These are phyloP conservation scores for Durio zibethinus DNA, from an alignment of 345 rosid species.

Conservation along the genomic window DNA sequence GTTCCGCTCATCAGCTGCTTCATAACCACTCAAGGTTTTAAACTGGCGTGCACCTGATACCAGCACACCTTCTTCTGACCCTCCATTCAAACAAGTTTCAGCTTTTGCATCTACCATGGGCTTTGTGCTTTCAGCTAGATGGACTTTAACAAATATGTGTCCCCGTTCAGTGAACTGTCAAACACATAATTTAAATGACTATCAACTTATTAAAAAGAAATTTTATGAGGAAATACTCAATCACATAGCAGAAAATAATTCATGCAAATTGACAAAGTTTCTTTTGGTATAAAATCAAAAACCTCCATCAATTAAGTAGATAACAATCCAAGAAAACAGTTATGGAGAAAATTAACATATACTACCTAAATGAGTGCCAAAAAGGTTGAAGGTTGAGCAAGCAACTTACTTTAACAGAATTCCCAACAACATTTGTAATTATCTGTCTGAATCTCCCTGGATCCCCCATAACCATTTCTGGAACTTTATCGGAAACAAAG, in stretches of 20 bases:
- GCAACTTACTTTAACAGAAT: constrained; percentile 80
- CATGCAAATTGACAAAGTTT: neutral
- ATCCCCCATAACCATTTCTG: constrained; percentile 77
- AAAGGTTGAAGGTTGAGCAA: neutral
- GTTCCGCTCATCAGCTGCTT: constrained; percentile 82
- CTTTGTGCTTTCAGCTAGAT: constrained; percentile 56
- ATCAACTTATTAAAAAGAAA: neutral
- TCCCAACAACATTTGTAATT: constrained; percentile 87
- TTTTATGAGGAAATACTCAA: neutral
- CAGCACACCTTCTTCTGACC: constrained; percentile 38
- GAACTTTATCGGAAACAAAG: constrained; percentile 81
- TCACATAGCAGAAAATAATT: neutral
- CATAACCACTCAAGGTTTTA: constrained; percentile 78
- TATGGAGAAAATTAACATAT: neutral
- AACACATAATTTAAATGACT: constrained; percentile 12
- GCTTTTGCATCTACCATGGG: constrained; percentile 31
- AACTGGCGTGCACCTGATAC: constrained; percentile 33
- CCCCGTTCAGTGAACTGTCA: constrained; percentile 91
- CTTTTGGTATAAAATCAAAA: neutral
- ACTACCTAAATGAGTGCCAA: neutral
- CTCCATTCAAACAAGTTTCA: constrained; percentile 44
- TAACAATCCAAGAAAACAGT: neutral
- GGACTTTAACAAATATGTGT: constrained; percentile 86
- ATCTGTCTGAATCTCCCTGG: constrained; percentile 96
- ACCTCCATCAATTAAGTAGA: neutral